These are phyloP conservation scores for Candida silvicultrix DNA, from an alignment of 805 yeast species.

Conservation along the genomic window DNA sequence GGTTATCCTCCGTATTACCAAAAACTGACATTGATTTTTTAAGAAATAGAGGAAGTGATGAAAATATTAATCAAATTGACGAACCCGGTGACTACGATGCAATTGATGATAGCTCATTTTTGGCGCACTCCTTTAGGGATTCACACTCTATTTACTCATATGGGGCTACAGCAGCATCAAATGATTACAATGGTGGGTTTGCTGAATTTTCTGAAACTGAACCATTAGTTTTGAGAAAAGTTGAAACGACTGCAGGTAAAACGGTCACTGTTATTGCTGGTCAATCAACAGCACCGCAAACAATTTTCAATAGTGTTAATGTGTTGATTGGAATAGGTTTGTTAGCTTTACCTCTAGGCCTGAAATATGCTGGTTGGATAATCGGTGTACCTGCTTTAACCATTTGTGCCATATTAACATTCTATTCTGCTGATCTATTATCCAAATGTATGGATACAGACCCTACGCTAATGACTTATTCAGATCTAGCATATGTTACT, in stretches of 20 bases:
- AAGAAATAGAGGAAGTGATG: constrained; percentile 14
- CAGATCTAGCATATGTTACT: constrained; percentile 83
- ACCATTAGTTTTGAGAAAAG: constrained; percentile 49
- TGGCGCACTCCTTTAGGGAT: constrained; percentile 21
- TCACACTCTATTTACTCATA: constrained; percentile 24
- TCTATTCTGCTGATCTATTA: constrained; percentile 69
- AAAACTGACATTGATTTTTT: constrained; percentile 27
- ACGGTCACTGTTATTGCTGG: constrained; percentile 70
- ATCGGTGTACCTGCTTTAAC: constrained; percentile 55
- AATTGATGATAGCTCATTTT: constrained; percentile 36
- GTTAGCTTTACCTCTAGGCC: constrained; percentile 65
- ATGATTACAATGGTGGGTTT: constrained; percentile 31
- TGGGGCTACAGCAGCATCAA: constrained; percentile 20
- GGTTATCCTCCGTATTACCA: constrained; percentile 49
- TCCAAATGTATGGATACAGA: constrained; percentile 77
- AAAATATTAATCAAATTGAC: constrained; percentile 13
- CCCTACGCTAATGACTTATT: constrained; percentile 75
- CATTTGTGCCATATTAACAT: constrained; percentile 61
- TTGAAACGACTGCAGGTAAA: constrained; percentile 65
- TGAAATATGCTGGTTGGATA: constrained; percentile 68
- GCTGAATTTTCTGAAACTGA: constrained; percentile 41
- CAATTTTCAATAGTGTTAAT: constrained; percentile 70
- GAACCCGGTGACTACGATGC: constrained; percentile 27
- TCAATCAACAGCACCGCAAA: constrained; percentile 75
- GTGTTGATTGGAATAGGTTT: constrained; percentile 74